A percentile compares a stretch with the other conserved stretches of the same genome.
phyloP scores from a whole-genome alignment of 768 basidiomycete genomes.

The Austroboletus eburneus region DNA sequence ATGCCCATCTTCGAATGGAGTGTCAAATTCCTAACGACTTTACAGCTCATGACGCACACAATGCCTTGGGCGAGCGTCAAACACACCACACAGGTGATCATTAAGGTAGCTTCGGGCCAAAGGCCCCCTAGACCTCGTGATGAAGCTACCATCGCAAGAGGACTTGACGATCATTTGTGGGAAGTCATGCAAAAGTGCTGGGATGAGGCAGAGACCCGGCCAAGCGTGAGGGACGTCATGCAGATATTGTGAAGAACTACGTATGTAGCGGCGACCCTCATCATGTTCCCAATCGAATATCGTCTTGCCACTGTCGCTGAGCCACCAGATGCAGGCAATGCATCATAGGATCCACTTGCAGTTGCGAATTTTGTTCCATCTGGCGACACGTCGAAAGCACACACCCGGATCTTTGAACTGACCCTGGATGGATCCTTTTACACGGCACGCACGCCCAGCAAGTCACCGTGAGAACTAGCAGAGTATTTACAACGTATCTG shows the following conservation, averaged over 20 bases:
- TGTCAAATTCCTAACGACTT: slow-evolving; percentile 1
- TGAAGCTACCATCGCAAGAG: slow-evolving; percentile 33
- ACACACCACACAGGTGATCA: slow-evolving; percentile 50
- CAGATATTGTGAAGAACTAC: slow-evolving; percentile 12
- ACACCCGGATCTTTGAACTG: no score
- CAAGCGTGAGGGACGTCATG: slow-evolving; percentile 37
- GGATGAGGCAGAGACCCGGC: slow-evolving; percentile 36
- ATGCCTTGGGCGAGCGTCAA: slow-evolving; percentile 49
- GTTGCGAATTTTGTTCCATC: no score
- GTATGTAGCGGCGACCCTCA: no score
- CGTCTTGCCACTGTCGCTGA: no score
- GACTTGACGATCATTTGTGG: slow-evolving; percentile 47
- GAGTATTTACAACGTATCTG: no score
- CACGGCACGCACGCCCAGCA: no score
- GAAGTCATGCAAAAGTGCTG: slow-evolving; percentile 41
- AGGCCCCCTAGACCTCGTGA: slow-evolving; percentile 41
- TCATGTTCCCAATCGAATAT: no score
- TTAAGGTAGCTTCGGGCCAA: slow-evolving; percentile 38
- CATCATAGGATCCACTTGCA: no score
- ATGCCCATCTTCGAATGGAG: neutral
- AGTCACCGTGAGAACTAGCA: no score
- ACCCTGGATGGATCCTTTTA: no score
- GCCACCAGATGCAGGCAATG: no score
- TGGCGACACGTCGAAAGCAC: no score
- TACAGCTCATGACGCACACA: slow-evolving; percentile 50